phyloP scores from a whole-genome alignment of 2,329 filamentous ascomycete species.

The Ramularia endophylla region DNA sequence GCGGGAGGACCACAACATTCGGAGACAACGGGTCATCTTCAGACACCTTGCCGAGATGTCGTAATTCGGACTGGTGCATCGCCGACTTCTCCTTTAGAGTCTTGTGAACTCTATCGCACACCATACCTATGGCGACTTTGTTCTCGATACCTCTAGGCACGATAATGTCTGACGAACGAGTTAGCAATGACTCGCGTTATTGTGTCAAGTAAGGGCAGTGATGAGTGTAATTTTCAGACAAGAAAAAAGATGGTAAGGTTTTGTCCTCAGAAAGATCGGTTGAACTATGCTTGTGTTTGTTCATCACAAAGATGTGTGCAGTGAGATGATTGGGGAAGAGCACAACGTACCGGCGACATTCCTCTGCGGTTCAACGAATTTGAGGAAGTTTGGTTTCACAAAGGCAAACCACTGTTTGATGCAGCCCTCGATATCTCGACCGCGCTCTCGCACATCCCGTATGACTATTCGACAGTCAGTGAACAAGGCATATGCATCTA shows the following conservation, averaged over 20 bases:
- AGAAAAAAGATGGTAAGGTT: conserved; percentile 32
- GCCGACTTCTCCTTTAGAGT: conserved; percentile 81
- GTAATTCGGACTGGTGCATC: conserved; percentile 72
- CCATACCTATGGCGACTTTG: conserved; percentile 84
- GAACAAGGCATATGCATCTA: conserved; percentile 46
- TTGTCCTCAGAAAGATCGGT: conserved; percentile 34
- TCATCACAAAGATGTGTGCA: conserved; percentile 28
- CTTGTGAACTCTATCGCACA: conserved; percentile 85
- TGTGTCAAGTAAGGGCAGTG: background rate
- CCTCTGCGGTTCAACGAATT: conserved; percentile 86
- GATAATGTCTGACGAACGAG: conserved; percentile 63
- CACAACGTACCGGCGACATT: conserved; percentile 65
- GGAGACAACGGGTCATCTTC: conserved; percentile 66
- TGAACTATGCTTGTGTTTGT: conserved; percentile 36
- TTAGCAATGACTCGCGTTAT: conserved; percentile 11
- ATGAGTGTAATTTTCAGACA: conserved; percentile 26
- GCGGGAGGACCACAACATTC: conserved; percentile 66
- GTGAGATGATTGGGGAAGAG: background rate
- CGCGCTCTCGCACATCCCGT: conserved; percentile 83
- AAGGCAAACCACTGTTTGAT: conserved; percentile 98
- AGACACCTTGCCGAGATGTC: conserved; percentile 62
- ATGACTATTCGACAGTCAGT: conserved; percentile 51
- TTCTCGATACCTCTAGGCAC: conserved; percentile 94
- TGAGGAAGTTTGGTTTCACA: conserved; percentile 95
- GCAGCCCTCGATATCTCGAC: conserved; percentile 85